Conservation (phyloP, 805 yeast genomes). For the Suhomyces prunicola region DNA sequence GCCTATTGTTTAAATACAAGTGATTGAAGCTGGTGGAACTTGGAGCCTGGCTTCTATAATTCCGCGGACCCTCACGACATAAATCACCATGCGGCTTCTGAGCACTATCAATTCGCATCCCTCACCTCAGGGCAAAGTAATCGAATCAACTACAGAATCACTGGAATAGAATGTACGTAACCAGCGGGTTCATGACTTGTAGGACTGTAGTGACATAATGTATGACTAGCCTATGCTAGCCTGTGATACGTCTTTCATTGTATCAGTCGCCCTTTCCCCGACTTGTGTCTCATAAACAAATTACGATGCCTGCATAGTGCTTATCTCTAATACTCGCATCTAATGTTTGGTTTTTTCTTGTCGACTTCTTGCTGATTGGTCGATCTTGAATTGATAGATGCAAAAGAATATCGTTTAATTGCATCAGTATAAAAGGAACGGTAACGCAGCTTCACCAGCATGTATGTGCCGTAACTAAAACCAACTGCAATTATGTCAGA, state of each 20-base stretch:
- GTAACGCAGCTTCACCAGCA: not conserved
- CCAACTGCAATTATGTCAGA: conserved; percentile 8
- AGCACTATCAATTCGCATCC: not conserved
- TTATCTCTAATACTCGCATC: not conserved
- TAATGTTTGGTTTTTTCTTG: not conserved
- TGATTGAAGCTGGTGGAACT: not conserved
- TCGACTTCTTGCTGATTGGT: not conserved
- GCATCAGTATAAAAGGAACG: not conserved
- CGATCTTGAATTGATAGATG: not conserved
- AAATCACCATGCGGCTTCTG: not conserved
- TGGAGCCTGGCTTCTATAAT: not conserved
- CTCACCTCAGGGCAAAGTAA: not conserved
- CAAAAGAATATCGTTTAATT: not conserved
- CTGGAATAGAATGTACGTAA: not conserved
- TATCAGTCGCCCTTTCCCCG: not conserved
- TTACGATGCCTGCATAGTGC: conserved; percentile 1
- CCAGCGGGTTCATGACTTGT: not conserved
- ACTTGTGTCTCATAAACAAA: not conserved
- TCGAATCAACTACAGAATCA: not conserved
- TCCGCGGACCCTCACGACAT: not conserved
- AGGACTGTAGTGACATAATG: not conserved
- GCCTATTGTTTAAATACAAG: not conserved
- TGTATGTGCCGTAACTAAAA: not conserved
- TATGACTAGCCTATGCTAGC: not conserved
- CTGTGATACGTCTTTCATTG: not conserved